Base-by-base conservation (phyloP, 495 filamentous ascomycete genomes). In the Tuber microsphaerosporum region DNA sequence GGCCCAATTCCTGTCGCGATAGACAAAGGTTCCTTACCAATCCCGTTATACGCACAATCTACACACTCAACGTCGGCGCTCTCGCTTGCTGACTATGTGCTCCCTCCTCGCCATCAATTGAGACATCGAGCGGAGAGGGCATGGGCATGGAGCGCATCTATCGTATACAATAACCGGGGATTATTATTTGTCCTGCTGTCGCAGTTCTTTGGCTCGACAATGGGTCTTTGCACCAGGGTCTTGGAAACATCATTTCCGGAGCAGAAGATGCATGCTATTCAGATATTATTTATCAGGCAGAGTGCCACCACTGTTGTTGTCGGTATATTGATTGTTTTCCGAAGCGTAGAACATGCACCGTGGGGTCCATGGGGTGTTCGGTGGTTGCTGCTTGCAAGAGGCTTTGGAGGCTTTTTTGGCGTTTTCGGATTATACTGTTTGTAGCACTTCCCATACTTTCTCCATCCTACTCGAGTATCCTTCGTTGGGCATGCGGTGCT, bases 271-370 rank as follows among this genome's bases (percentile, higher is more conserved):
- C 89, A 96, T 85, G 92, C 94, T 16, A 91, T 97, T 80, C 94
- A 97, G 85, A 90, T 99, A 73, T 87, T 97, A 51, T 96, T 97
- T 82, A 91, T 87, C 6, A 88, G 95, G 39, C 95, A 96, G 91
- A 87, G 86, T 68, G 88, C 97, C 75, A 97, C 94, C 0, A 84
- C 89, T 2, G 31, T 92, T 3, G 84, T 90, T 65, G 89, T 90
- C 45, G 88, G 86, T 70, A 77, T 89, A 31, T 97, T 94, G 84
- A 93, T 97, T 89, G 93, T 88, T 87, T 89, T 87, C 80, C 88
- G 85, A 34, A 85, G 86, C 14, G 88, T 93, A 0, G 89, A 90
- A 0, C 81, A 92, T 73, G 90, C 89, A 70, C 91, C 94, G 3
- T 85, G 96, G 26, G 95, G 95, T 2, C 85, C 85, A 10, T 87